Percentiles rank a stretch among this genome's conserved stretches.
Evolutionary conservation across 257 asterid genomes (phyloP).

Genomic region (Solanum sejunctum): DNA sequence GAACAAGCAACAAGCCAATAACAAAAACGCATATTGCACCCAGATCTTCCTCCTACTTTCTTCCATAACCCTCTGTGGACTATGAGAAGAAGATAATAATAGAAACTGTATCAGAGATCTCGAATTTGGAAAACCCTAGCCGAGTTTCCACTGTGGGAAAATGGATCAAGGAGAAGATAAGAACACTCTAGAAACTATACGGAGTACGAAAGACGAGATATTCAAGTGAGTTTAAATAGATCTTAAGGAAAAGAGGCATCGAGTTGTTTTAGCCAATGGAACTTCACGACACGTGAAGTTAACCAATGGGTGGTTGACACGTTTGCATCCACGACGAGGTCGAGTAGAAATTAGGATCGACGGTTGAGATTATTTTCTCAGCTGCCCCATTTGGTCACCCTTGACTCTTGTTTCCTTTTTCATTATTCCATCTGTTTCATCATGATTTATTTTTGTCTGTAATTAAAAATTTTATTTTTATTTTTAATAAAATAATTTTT

Average conservation of each 20-base stretch:
- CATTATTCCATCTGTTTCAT: too few species aligned
- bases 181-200: background rate
- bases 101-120: background rate
- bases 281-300: slow-evolving; percentile 10
- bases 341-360: background rate
- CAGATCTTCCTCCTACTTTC: slow-evolving; percentile 13
- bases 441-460: too few species aligned
- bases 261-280: slow-evolving; percentile 52
- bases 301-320: slow-evolving; percentile 8
- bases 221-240: slow-evolving; percentile 20
- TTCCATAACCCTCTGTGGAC: background rate
- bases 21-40: slow-evolving; percentile 32
- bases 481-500: too few species aligned
- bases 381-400: background rate
- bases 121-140: background rate
- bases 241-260: slow-evolving; percentile 15
- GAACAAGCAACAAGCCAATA: slow-evolving; percentile 41
- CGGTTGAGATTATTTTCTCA: slow-evolving; percentile 5
- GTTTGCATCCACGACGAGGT: slow-evolving; percentile 2
- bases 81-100: background rate
- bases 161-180: slow-evolving; percentile 14
- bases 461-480: too few species aligned
- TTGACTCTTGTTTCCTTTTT: background rate
- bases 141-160: background rate
- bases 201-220: background rate